A percentile compares a stretch with the other conserved stretches of the same genome.
phyloP scores from a whole-genome alignment of 129 eudicot genomes.

The Glebionis coronaria region DNA sequence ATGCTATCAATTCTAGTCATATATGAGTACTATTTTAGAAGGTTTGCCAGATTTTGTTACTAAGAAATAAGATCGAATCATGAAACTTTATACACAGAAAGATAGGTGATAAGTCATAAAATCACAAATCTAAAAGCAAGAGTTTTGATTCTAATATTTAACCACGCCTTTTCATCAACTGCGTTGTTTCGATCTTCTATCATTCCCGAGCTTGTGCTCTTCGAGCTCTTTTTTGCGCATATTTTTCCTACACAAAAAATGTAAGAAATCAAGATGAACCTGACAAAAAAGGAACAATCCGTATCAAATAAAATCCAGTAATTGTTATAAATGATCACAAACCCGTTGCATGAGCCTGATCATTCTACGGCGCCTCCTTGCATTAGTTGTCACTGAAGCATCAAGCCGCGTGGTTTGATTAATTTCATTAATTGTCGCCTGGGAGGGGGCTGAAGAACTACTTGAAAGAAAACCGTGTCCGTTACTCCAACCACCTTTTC shows the following conservation, averaged over 20 bases:
- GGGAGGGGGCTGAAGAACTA: background rate
- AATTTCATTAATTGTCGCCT: background rate
- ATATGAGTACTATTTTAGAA: too few species aligned
- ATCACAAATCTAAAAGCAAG: too few species aligned
- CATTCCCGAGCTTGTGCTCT: conserved; percentile 6
- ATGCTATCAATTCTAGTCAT: too few species aligned
- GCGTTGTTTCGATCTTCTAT: background rate
- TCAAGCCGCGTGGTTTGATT: background rate
- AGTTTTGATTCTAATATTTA: too few species aligned
- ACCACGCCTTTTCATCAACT: background rate
- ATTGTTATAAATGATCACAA: background rate
- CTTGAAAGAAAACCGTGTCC: background rate
- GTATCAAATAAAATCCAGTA: background rate
- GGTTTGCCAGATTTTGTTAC: too few species aligned
- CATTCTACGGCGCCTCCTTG: conserved; percentile 10
- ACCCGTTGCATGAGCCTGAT: background rate
- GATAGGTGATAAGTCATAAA: too few species aligned
- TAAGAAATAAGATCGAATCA: too few species aligned
- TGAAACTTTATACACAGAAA: too few species aligned
- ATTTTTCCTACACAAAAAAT: conserved; percentile 4
- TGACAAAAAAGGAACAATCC: background rate
- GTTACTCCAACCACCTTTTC: background rate
- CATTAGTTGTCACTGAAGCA: conserved; percentile 7
- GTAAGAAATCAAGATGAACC: conserved; percentile 1
- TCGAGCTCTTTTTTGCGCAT: background rate